Percentiles rank a stretch among this genome's conserved stretches.
Evolutionary conservation across 768 basidiomycete genomes (phyloP).

Genomic region (Hemileccinum rubropunctum): DNA sequence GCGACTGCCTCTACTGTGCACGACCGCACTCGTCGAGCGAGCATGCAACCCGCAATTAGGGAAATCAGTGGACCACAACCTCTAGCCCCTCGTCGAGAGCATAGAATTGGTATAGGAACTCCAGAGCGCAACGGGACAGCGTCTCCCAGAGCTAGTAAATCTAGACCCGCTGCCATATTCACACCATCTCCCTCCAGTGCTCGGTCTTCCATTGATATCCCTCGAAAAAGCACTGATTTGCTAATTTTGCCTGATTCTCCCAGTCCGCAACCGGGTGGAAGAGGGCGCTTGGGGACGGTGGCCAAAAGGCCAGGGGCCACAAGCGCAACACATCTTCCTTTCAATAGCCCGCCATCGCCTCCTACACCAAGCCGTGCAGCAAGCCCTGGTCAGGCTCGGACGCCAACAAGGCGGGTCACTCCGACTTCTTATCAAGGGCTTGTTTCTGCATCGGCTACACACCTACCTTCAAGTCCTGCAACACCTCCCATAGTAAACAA

Average conservation of each 20-base stretch:
- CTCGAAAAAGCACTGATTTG: slow-evolving; percentile 37
- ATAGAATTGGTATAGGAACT: slow-evolving; percentile 19
- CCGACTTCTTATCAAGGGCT: slow-evolving; percentile 41
- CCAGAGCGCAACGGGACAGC: slow-evolving; percentile 31
- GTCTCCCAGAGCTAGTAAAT: slow-evolving; percentile 31
- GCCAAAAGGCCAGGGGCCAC: slow-evolving; percentile 36
- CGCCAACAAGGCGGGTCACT: slow-evolving; percentile 40
- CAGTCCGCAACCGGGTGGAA: slow-evolving; percentile 39
- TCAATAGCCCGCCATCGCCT: slow-evolving; percentile 37
- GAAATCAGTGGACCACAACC: slow-evolving; percentile 43
- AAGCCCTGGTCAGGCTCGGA: slow-evolving; percentile 44
- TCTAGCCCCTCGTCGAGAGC: slow-evolving; percentile 33
- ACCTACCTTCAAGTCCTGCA: slow-evolving; percentile 41
- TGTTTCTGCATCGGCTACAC: slow-evolving; percentile 49
- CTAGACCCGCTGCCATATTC: slow-evolving; percentile 32
- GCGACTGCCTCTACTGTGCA: slow-evolving; percentile 46
- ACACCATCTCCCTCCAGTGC: slow-evolving; percentile 25
- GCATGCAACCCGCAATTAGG: slow-evolving; percentile 30
- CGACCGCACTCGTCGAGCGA: slow-evolving; percentile 43
- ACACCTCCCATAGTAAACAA: slow-evolving; percentile 30
- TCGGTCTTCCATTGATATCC: slow-evolving; percentile 35
- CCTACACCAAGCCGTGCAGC: slow-evolving; percentile 37
- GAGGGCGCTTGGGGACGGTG: slow-evolving; percentile 33
- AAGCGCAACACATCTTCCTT: slow-evolving; percentile 42
- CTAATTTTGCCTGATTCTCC: slow-evolving; percentile 49